A percentile compares a stretch with the other conserved stretches of the same genome.
Evolutionary conservation across 371 early-diverging fungal species (phyloP).

Genomic region (Lichtheimia ornata): DNA sequence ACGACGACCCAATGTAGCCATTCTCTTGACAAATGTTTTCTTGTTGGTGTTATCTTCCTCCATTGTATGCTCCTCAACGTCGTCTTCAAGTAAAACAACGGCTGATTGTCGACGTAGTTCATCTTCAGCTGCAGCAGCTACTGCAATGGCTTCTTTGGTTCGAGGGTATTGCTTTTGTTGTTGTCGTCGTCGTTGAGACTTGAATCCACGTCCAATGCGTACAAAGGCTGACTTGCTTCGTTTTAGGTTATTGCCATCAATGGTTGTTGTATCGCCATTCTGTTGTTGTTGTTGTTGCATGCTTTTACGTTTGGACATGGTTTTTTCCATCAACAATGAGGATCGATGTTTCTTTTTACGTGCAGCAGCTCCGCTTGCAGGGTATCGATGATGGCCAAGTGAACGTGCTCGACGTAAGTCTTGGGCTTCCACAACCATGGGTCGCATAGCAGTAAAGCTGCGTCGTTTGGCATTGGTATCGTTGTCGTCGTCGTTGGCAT

Average conservation of each 20-base stretch:
- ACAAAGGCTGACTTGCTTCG: conserved; percentile 34
- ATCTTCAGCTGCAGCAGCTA: conserved; percentile 6
- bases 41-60: not conserved
- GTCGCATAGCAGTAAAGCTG: conserved; percentile 21
- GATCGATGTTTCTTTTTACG: conserved; percentile 38
- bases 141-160: not conserved
- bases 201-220: conserved; percentile 35
- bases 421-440: conserved; percentile 23
- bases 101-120: not conserved
- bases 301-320: conserved; percentile 33
- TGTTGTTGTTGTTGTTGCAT: conserved; percentile 9
- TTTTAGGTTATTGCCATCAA: conserved; percentile 1
- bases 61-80: not conserved
- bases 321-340: conserved; percentile 36
- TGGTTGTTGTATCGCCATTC: conserved; percentile 12
- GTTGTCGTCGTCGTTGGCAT: not conserved
- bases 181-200: conserved; percentile 4
- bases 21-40: conserved; percentile 38
- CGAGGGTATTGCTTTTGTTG: not conserved
- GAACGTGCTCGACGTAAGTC: conserved; percentile 25
- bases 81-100: not conserved
- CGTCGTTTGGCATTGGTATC: conserved; percentile 24
- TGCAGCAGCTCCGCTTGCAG: conserved; percentile 3
- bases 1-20: conserved; percentile 37
- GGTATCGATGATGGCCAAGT: conserved; percentile 21